A percentile compares a stretch with the other conserved stretches of the same genome.
phyloP scores from a whole-genome alignment of 331 rosid genomes.

The Cydonia oblonga region DNA sequence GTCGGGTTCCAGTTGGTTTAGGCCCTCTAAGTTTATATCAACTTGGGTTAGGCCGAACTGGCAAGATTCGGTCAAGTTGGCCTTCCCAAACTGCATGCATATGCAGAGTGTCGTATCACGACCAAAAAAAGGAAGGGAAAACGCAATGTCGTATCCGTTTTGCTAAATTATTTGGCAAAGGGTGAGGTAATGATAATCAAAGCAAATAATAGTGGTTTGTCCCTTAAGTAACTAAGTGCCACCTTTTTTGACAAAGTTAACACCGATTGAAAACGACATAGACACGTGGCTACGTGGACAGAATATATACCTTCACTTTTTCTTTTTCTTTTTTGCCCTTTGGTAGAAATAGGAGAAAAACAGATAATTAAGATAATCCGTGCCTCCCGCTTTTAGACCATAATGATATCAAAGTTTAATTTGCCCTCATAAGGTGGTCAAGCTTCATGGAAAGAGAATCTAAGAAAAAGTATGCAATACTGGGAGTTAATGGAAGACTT shows the following conservation, averaged over 20 bases:
- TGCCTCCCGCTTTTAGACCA: too few relatives aligned
- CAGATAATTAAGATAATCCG: too few relatives aligned
- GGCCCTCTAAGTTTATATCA: not conserved
- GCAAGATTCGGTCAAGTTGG: not conserved
- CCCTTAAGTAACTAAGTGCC: not conserved
- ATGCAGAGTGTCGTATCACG: not conserved
- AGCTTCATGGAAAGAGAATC: too few relatives aligned
- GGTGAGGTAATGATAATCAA: not conserved
- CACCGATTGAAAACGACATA: not conserved
- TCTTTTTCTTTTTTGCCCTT: not conserved
- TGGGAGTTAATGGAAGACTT: accelerated
- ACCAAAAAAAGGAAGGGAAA: not conserved
- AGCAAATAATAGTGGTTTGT: not conserved
- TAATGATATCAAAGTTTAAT: too few relatives aligned
- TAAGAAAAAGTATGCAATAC: too few relatives aligned
- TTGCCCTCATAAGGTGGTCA: too few relatives aligned
- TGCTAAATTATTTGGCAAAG: not conserved
- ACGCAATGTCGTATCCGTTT: not conserved
- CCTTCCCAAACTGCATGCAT: not conserved
- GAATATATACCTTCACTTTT: not conserved
- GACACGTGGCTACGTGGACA: not conserved
- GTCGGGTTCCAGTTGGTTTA: not conserved
- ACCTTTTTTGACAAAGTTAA: not conserved
- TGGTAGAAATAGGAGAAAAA: not conserved
- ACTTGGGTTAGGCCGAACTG: not conserved